Percentiles rank a stretch among this genome's conserved stretches.
Evolutionary conservation across 2,329 filamentous ascomycete species (phyloP).

Genomic region (Aspergillus sp.): DNA sequence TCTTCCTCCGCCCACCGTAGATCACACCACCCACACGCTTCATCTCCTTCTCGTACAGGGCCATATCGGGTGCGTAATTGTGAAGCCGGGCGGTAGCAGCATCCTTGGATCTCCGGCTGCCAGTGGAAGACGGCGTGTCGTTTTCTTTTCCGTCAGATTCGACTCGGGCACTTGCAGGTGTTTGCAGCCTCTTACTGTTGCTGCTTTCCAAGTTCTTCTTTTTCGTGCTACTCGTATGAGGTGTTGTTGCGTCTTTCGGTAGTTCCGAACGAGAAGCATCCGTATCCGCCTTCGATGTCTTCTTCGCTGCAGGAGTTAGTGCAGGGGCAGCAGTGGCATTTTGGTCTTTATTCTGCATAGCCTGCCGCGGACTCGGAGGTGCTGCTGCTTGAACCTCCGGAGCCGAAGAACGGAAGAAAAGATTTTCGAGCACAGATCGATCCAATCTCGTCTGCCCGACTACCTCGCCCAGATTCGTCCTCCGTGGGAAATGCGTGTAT

Average conservation of each 20-base stretch:
- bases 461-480: conserved; percentile 87
- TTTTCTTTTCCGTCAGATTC: conserved; percentile 68
- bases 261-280: conserved; percentile 11
- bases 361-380: conserved; percentile 12
- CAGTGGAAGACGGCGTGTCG: conserved; percentile 65
- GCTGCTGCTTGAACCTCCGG: conserved; percentile 16
- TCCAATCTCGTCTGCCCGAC: conserved; percentile 84
- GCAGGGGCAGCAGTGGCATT: conserved; percentile 19
- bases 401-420: conserved; percentile 46
- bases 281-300: conserved; percentile 8
- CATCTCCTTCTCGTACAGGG: conserved; percentile 84
- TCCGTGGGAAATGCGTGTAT: conserved; percentile 77
- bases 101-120: conserved; percentile 79
- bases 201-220: conserved; percentile 18
- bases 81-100: conserved; percentile 72
- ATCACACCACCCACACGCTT: conserved; percentile 65
- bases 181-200: conserved; percentile 33
- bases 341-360: conserved; percentile 31
- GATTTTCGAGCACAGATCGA: conserved; percentile 60
- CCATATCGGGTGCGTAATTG: conserved; percentile 72
- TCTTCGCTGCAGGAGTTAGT: conserved; percentile 13
- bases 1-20: conserved; percentile 48
- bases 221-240: conserved; percentile 19
- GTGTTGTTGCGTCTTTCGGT: conserved; percentile 19
- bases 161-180: conserved; percentile 47